A percentile compares a stretch with the other conserved stretches of the same genome.
Evolutionary conservation across 1,284 basidiomycete genomes (phyloP).

Genomic region (Thecaphora thlaspeos): DNA sequence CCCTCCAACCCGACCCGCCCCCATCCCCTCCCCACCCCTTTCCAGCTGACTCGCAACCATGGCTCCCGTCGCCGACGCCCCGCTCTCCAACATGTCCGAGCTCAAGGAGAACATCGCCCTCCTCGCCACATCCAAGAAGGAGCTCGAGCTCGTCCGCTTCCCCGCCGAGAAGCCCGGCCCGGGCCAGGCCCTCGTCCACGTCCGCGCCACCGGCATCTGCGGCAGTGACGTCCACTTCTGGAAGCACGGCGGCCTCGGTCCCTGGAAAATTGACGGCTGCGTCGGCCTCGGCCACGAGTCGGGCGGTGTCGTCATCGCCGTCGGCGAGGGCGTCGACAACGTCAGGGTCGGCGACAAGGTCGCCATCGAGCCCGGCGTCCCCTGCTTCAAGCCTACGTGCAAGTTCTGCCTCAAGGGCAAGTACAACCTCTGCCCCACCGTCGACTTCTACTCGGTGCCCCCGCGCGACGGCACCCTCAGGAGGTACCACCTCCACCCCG

Average conservation of each 20-base stretch:
- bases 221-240: conserved; percentile 62
- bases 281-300: conserved; percentile 53
- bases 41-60: conserved; percentile 6
- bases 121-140: conserved; percentile 31
- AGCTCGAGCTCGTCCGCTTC: conserved; percentile 47
- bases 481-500: conserved; percentile 62
- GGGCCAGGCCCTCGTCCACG: conserved; percentile 52
- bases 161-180: conserved; percentile 35
- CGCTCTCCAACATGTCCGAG: conserved; percentile 2
- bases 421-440: conserved; percentile 61
- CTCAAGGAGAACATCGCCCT: conserved; percentile 11
- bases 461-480: conserved; percentile 55
- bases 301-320: conserved; percentile 49
- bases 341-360: conserved; percentile 49
- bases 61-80: conserved; percentile 31
- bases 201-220: conserved; percentile 48
- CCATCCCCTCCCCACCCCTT: neutral
- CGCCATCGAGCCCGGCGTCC: conserved; percentile 58
- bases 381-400: conserved; percentile 61
- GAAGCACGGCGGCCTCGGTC: conserved; percentile 60
- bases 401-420: conserved; percentile 62
- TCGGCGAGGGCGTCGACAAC: conserved; percentile 49
- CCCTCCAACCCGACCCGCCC: neutral
- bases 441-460: conserved; percentile 56
- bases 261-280: conserved; percentile 48